Conservation (phyloP, 345 rosid species). For the Hibiscus mutabilis region DNA sequence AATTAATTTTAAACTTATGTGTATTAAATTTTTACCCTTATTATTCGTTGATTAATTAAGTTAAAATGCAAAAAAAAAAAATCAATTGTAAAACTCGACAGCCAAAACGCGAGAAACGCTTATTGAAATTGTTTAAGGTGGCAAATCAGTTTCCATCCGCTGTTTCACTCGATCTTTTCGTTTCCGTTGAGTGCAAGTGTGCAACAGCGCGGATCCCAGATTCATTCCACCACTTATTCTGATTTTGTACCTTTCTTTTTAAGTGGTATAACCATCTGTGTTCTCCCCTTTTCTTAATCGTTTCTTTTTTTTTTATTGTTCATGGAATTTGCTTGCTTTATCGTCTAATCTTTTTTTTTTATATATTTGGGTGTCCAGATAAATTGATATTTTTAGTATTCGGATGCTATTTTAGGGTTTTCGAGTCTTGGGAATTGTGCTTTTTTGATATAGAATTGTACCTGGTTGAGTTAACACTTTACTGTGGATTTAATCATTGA, state of each 20-base stretch:
- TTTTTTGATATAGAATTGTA: background rate
- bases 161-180: constrained; percentile 2
- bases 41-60: background rate
- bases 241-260: background rate
- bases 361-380: background rate
- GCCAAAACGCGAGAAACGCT: background rate
- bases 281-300: background rate
- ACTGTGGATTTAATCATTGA: background rate
- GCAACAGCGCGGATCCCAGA: background rate
- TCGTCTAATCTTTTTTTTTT: background rate
- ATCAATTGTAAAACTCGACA: background rate
- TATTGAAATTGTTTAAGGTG: background rate
- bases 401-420: background rate
- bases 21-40: too few relatives aligned
- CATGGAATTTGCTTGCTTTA: constrained; percentile 1
- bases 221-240: background rate
- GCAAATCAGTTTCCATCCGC: background rate
- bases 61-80: background rate
- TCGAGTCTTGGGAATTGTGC: background rate
- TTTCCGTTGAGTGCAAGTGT: background rate
- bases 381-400: background rate
- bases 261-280: background rate
- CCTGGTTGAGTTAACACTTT: background rate
- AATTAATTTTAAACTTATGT: too few relatives aligned
- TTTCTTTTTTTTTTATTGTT: background rate